Conservation (phyloP, 805 yeast genomes). For the Suhomyces sp. region DNA sequence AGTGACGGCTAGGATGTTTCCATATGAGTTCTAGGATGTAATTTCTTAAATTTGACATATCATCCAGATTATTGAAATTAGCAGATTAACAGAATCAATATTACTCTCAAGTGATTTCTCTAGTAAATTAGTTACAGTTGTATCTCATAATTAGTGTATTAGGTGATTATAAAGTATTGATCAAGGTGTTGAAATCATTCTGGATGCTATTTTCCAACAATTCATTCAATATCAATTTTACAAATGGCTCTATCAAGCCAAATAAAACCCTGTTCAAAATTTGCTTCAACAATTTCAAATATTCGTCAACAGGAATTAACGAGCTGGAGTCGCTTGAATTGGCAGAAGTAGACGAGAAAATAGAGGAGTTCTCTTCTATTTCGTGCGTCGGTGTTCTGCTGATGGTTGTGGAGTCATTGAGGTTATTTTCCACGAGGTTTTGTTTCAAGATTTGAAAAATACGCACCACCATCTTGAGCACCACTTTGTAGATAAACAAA, state of each 20-base stretch:
- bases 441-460: slow-evolving; percentile 25
- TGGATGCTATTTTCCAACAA: slow-evolving; percentile 31
- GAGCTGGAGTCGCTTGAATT: slow-evolving; percentile 22
- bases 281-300: slow-evolving; percentile 24
- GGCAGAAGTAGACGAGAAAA: slow-evolving; percentile 31
- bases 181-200: slow-evolving; percentile 28
- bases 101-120: too few relatives aligned
- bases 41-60: too few relatives aligned
- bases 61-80: too few relatives aligned
- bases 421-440: slow-evolving; percentile 17
- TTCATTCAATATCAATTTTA: slow-evolving; percentile 24
- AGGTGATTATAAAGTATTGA: slow-evolving; percentile 18
- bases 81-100: too few relatives aligned
- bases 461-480: slow-evolving; percentile 27
- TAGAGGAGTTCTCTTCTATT: slow-evolving; percentile 31
- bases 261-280: slow-evolving; percentile 25
- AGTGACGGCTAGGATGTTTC: too few relatives aligned
- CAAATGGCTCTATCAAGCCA: slow-evolving; percentile 42
- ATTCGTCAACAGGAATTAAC: slow-evolving; percentile 29
- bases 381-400: slow-evolving; percentile 3
- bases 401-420: slow-evolving; percentile 4
- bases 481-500: slow-evolving; percentile 36
- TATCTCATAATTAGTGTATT: background rate
- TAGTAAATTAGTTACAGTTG: background rate
- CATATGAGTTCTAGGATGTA: too few relatives aligned